phyloP scores from a whole-genome alignment of 768 basidiomycete genomes.

The Gelatoporia subvermispora region DNA sequence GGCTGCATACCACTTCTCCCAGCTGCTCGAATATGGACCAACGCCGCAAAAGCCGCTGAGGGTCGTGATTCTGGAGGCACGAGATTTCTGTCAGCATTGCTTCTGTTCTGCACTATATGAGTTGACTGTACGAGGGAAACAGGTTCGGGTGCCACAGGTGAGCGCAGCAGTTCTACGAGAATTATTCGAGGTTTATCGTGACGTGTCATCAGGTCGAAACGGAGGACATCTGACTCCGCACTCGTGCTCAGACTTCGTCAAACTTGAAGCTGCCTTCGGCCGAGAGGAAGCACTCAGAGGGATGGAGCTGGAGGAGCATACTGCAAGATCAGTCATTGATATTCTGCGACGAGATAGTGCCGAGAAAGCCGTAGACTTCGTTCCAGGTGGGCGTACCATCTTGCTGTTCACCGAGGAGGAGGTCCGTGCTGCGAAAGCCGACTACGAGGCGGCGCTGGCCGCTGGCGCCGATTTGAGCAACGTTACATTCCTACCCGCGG shows the following conservation, averaged over 20 bases:
- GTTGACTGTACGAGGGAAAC: neutral
- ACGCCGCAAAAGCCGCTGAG: slow-evolving; percentile 28
- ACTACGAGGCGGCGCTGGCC: slow-evolving; percentile 47
- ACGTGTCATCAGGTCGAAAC: slow-evolving; percentile 56
- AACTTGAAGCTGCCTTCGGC: slow-evolving; percentile 36
- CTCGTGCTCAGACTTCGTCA: slow-evolving; percentile 41
- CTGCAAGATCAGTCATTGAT: slow-evolving; percentile 39
- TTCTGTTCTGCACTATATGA: neutral
- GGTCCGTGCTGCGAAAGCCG: slow-evolving; percentile 29
- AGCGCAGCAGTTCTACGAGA: neutral
- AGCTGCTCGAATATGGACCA: slow-evolving; percentile 13
- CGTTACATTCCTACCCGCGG: slow-evolving; percentile 42
- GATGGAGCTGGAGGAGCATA: slow-evolving; percentile 54
- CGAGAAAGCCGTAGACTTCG: slow-evolving; percentile 53
- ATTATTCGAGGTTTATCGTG: neutral
- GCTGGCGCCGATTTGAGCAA: slow-evolving; percentile 45
- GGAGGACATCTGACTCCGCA: slow-evolving; percentile 68
- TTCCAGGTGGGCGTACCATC: slow-evolving; percentile 47
- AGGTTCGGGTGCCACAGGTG: slow-evolving; percentile 80
- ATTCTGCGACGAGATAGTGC: slow-evolving; percentile 44
- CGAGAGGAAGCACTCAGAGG: slow-evolving; percentile 50
- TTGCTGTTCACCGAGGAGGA: slow-evolving; percentile 48
- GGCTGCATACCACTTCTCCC: slow-evolving; percentile 67
- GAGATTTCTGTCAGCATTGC: slow-evolving; percentile 71
- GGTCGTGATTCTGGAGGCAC: slow-evolving; percentile 72